A percentile compares a stretch with the other conserved stretches of the same genome.
Evolutionary conservation across 805 yeast genomes (phyloP).

Genomic region (Nakazawaea wickerhamii): DNA sequence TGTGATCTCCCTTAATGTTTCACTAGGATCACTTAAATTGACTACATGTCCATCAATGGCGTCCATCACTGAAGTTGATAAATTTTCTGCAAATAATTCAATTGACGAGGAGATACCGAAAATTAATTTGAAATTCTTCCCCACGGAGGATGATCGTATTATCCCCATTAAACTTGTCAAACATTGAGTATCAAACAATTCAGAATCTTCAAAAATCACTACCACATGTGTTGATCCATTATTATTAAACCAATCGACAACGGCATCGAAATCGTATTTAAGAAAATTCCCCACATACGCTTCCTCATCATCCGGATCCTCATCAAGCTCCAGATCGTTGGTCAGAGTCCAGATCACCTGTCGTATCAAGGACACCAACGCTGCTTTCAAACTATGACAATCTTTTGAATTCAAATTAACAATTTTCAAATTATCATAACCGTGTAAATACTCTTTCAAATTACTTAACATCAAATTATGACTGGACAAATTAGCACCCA

Average conservation of each 20-base stretch:
- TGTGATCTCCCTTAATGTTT: conserved; percentile 26
- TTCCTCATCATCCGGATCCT: conserved; percentile 11
- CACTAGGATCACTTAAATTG: conserved; percentile 26
- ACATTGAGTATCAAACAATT: conserved; percentile 24
- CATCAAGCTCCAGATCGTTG: conserved; percentile 7
- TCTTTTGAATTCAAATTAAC: conserved; percentile 31
- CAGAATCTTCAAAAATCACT: conserved; percentile 30
- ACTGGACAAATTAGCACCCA: conserved; percentile 40
- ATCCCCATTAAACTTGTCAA: conserved; percentile 19
- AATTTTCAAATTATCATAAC: conserved; percentile 17
- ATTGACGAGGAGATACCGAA: conserved; percentile 31
- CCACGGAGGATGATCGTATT: background rate
- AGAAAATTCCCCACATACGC: conserved; percentile 14
- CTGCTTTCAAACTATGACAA: conserved; percentile 31
- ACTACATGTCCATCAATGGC: conserved; percentile 21
- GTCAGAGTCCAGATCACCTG: conserved; percentile 19
- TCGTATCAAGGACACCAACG: conserved; percentile 29
- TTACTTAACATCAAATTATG: conserved; percentile 30
- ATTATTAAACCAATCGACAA: conserved; percentile 16
- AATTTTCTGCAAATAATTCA: conserved; percentile 28
- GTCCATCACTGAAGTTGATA: conserved; percentile 21
- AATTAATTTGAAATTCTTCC: conserved; percentile 18
- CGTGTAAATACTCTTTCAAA: conserved; percentile 18
- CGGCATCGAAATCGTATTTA: conserved; percentile 22
- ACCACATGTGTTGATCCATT: conserved; percentile 16